phyloP scores from a whole-genome alignment of 2,329 filamentous ascomycete genomes.

The Calonectria pauciramosa region DNA sequence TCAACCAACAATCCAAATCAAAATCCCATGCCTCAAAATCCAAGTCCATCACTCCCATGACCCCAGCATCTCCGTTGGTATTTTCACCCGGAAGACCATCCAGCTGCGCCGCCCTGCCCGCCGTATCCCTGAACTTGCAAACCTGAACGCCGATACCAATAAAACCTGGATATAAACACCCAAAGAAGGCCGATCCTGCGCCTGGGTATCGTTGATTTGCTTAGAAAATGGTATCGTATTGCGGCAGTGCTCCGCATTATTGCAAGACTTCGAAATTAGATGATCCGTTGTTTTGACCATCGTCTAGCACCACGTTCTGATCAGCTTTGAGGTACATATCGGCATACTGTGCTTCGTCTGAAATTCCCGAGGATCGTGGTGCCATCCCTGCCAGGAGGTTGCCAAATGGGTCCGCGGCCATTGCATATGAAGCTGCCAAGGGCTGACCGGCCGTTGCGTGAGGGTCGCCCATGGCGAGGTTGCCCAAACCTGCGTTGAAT shows the following conservation, averaged over 20 bases:
- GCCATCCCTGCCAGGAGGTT: neutral
- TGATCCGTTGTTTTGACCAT: neutral
- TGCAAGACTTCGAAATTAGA: constrained; percentile 10
- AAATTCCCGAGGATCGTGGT: constrained; percentile 6
- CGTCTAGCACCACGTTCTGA: neutral
- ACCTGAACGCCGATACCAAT: constrained; percentile 17
- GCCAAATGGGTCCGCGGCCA: neutral
- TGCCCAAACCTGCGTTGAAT: neutral
- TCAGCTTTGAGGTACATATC: neutral
- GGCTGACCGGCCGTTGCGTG: neutral
- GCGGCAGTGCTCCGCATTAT: neutral
- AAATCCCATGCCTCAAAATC: neutral
- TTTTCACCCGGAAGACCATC: constrained; percentile 1
- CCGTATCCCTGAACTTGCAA: neutral
- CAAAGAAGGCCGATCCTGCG: neutral
- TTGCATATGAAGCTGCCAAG: neutral
- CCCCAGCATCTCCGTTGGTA: constrained; percentile 5
- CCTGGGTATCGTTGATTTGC: constrained; percentile 3
- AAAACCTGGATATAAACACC: constrained; percentile 1
- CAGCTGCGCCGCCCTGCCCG: constrained; percentile 13
- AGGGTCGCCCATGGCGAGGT: neutral
- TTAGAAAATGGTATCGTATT: neutral
- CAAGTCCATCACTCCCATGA: neutral
- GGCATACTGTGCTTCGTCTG: neutral
- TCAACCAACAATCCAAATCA: constrained; percentile 3